Evolutionary conservation across 2,329 filamentous ascomycete species (phyloP).

Genomic region (Colletotrichum gigasporum): DNA sequence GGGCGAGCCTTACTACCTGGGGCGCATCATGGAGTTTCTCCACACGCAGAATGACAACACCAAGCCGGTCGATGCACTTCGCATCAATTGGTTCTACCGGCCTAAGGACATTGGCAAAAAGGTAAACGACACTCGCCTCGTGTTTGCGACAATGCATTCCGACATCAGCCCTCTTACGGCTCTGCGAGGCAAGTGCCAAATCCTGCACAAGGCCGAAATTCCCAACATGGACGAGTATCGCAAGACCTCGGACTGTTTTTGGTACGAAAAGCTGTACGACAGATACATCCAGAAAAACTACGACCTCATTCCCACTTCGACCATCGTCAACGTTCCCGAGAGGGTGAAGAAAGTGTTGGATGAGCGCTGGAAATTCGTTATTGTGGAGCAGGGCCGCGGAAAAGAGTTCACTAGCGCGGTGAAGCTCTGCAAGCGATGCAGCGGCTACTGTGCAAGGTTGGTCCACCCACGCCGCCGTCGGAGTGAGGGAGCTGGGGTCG

Average conservation of each 20-base stretch:
- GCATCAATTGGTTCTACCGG: slow-evolving; percentile 98
- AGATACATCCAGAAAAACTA: slow-evolving; percentile 98
- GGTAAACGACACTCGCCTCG: slow-evolving; percentile 86
- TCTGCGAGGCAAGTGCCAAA: slow-evolving; percentile 91
- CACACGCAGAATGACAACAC: slow-evolving; percentile 79
- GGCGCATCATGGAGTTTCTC: slow-evolving; percentile 97
- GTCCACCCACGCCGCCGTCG: slow-evolving; percentile 37
- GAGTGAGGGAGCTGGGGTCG: slow-evolving; percentile 13
- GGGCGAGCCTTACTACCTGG: slow-evolving; percentile 97
- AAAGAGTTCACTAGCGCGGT: slow-evolving; percentile 97
- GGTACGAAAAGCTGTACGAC: slow-evolving; percentile 97
- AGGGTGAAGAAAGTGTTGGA: slow-evolving; percentile 96
- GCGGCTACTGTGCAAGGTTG: slow-evolving; percentile 89
- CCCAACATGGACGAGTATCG: slow-evolving; percentile 84
- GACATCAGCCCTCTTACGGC: slow-evolving; percentile 93
- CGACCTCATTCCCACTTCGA: slow-evolving; percentile 90
- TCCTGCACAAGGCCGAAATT: slow-evolving; percentile 89
- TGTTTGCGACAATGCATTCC: slow-evolving; percentile 98
- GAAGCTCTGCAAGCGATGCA: slow-evolving; percentile 95
- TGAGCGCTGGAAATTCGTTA: slow-evolving; percentile 95
- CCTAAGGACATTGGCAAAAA: slow-evolving; percentile 95
- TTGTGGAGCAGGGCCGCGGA: slow-evolving; percentile 91
- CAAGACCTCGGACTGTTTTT: slow-evolving; percentile 87
- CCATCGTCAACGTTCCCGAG: slow-evolving; percentile 95
- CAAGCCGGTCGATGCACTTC: slow-evolving; percentile 83